Percentiles rank a stretch among this genome's conserved stretches.
Conservation (phyloP, 1,284 basidiomycete genomes). For the Vanrija sp. region DNA sequence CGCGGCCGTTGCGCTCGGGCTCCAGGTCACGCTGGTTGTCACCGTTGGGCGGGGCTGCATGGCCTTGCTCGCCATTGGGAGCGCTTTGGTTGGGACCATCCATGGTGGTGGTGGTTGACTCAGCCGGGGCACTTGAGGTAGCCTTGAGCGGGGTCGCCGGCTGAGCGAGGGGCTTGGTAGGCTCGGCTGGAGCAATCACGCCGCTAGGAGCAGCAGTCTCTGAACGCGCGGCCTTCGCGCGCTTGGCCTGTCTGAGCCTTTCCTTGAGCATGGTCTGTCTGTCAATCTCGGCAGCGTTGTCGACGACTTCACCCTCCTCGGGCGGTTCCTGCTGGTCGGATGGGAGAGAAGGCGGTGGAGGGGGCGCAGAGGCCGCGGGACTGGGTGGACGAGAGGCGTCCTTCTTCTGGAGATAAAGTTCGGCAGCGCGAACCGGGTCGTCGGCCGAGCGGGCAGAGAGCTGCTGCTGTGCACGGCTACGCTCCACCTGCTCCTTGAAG, state of each 20-base stretch:
- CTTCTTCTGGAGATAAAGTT: constrained; percentile 8
- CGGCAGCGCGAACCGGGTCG: constrained; percentile 3
- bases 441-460: not conserved
- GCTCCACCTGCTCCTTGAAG: constrained; percentile 18
- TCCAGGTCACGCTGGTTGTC: too few relatives aligned
- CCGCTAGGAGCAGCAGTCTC: not conserved
- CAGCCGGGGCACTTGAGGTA: too few relatives aligned
- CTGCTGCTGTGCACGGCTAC: constrained; percentile 2
- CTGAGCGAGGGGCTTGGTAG: not conserved
- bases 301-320: too few relatives aligned
- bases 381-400: not conserved
- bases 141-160: not conserved
- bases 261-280: constrained; percentile 2
- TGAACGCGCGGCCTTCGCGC: not conserved
- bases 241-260: constrained; percentile 7
- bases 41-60: too few relatives aligned
- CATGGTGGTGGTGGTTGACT: not conserved
- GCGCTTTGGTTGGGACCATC: too few relatives aligned
- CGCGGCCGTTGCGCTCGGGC: too few relatives aligned
- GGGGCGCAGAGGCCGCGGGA: not conserved
- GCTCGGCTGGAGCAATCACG: not conserved
- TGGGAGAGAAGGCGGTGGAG: not conserved
- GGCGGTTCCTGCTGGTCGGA: not conserved
- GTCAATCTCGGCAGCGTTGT: not conserved
- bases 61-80: too few relatives aligned